These are phyloP conservation scores for Solanum paucissectum DNA, from an alignment of 257 asterid species.

Conservation along the genomic window DNA sequence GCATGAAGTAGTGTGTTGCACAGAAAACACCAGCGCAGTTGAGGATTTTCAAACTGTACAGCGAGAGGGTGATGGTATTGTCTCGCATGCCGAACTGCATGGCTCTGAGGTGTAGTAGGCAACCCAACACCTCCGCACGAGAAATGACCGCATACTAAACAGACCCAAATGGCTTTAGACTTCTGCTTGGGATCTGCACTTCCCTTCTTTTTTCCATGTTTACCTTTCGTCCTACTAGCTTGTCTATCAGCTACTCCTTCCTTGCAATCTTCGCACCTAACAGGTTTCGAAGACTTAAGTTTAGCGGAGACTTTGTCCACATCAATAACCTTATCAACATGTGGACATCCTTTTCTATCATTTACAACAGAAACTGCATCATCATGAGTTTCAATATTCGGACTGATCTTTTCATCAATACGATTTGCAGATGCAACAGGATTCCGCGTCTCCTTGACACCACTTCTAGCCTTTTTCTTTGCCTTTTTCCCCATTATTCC, in stretches of 20 bases:
- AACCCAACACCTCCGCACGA: constrained; percentile 87
- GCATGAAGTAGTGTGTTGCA: constrained; percentile 42
- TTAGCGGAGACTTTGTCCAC: constrained; percentile 46
- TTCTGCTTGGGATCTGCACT: constrained; percentile 7
- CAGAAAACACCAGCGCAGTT: constrained; percentile 59
- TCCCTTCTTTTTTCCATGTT: constrained; percentile 53
- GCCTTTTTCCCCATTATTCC: constrained; percentile 65
- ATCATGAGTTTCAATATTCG: constrained; percentile 20
- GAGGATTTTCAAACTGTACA: constrained; percentile 55
- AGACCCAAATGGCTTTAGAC: constrained; percentile 63
- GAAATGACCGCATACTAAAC: constrained; percentile 70
- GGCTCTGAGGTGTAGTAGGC: constrained; percentile 67
- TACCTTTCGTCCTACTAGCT: constrained; percentile 41
- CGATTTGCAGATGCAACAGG: constrained; percentile 15
- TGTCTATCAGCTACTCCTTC: constrained; percentile 43
- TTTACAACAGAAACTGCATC: constrained; percentile 18
- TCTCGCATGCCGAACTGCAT: constrained; percentile 72
- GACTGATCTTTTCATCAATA: constrained; percentile 9
- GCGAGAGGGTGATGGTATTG: constrained; percentile 56
- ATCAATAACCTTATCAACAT: constrained; percentile 43
- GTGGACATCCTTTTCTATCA: constrained; percentile 52
- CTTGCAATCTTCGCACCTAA: constrained; percentile 63
- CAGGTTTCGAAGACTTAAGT: constrained; percentile 26
- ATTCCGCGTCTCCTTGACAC: constrained; percentile 43
- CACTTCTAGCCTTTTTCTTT: constrained; percentile 61